Base-by-base conservation (phyloP, 768 basidiomycete species). In the Coprinellus micaceus region DNA sequence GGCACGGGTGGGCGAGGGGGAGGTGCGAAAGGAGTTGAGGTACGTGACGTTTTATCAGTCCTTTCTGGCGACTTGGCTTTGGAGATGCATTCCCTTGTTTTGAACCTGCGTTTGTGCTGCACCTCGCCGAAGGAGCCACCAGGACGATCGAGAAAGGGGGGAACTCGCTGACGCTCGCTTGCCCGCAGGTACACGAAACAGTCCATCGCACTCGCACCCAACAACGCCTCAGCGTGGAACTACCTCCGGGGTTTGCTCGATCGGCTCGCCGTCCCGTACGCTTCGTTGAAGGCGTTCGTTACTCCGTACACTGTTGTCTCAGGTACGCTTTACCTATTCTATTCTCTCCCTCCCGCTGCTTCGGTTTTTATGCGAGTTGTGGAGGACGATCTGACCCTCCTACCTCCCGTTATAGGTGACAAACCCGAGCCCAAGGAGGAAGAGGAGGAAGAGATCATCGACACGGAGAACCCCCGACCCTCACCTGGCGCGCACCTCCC, bases 161-260 rank as follows among this genome's bases (percentile, higher is more conserved):
- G n/a, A n/a, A n/a, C n/a, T n/a, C n/a, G n/a, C 19, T 28, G 11
- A 21, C 19, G 11, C 39, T 46, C 39, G 30, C 30, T 45, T 3
- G 44, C 10, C 26, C 17, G 24, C 44, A 94, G 91, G 13, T 97
- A 84, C 63, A 80, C 82, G n/a, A 91, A 95, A 70, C 77, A 85
- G 62, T 87, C 86, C 65, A 90, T 98, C 51, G 82, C 89, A 19
- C 72, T 88, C 11, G 91, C 91, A 3, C 94, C 97, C 6, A 95
- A 94, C 69, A 99, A 99, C 63, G 81, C 86, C 0, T 96, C 94
- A 0, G 90, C 93, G 0, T 99, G 97, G 97, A 97, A 97, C 69
- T 99, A 97, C 70, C 81, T 98, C 10, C 84, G 96, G 58, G 97
- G 91, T 6, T 66, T 89, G n/a, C 79, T 96, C 21, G 81, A 86